Conservation (phyloP, 164 flowering plant species). For the Malania oleifera region DNA sequence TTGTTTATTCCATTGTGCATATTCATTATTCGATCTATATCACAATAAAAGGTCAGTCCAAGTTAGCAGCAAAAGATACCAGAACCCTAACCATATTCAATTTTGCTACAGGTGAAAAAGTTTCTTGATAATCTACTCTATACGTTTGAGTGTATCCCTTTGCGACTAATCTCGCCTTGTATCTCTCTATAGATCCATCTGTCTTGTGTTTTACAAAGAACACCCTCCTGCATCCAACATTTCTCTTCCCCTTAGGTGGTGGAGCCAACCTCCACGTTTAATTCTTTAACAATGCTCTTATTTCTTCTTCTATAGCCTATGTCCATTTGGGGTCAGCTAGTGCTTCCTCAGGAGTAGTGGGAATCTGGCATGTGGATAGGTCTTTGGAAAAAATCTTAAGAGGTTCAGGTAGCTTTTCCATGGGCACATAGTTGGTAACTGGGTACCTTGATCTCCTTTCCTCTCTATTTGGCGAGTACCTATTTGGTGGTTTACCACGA, state of each 20-base stretch:
- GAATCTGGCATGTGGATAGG: background rate
- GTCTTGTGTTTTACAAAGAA: background rate
- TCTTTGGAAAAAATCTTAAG: background rate
- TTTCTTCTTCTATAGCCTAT: background rate
- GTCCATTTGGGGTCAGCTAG: no score
- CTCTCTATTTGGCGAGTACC: background rate
- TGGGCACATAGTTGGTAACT: background rate
- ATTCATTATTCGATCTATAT: no score
- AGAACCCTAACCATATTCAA: no score
- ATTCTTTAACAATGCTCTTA: background rate
- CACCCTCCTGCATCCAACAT: background rate
- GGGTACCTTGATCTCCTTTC: background rate
- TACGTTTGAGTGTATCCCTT: no score
- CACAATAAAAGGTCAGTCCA: no score
- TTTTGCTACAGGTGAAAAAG: no score
- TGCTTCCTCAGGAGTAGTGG: background rate
- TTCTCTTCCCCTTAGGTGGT: background rate
- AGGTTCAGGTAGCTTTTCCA: background rate
- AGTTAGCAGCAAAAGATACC: no score
- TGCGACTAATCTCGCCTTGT: no score
- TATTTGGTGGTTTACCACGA: slow-evolving; percentile 1
- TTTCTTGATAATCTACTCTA: no score
- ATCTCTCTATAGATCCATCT: slow-evolving; percentile 1
- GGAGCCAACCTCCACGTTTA: background rate
- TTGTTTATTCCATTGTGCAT: no score